These are phyloP conservation scores for Papilionanthe hybrid DNA, from an alignment of 116 monocot genomes.

Conservation along the genomic window DNA sequence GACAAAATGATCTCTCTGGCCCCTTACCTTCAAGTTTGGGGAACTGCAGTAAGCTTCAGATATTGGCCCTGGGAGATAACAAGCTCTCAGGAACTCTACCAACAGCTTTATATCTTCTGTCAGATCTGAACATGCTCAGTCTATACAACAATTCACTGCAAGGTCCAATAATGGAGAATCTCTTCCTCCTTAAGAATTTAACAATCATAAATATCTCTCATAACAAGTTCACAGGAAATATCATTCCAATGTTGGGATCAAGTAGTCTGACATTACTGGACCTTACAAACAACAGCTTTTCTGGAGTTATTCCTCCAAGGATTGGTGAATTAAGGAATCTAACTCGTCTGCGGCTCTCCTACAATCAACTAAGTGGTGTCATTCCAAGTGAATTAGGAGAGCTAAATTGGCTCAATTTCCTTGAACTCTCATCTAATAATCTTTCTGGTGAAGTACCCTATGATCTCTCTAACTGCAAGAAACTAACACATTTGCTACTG, in stretches of 20 bases:
- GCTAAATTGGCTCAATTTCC: constrained; percentile 44
- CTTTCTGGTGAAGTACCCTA: constrained; percentile 49
- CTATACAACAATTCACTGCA: constrained; percentile 90
- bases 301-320: constrained; percentile 47
- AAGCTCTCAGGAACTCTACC: constrained; percentile 60
- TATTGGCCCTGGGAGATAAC: constrained; percentile 78
- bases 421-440: constrained; percentile 70
- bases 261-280: constrained; percentile 41
- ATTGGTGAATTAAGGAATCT: constrained; percentile 38
- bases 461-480: constrained; percentile 53
- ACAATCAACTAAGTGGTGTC: constrained; percentile 49
- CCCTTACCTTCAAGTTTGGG: constrained; percentile 71
- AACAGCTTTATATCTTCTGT: constrained; percentile 40
- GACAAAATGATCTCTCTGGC: constrained; percentile 85
- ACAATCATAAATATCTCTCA: constrained; percentile 72
- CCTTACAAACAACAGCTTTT: constrained; percentile 85
- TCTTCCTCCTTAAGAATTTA: constrained; percentile 50
- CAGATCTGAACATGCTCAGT: constrained; percentile 51
- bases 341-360: constrained; percentile 57
- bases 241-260: constrained; percentile 58
- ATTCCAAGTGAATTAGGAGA: constrained; percentile 50
- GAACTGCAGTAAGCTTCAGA: constrained; percentile 54
- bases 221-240: constrained; percentile 72
- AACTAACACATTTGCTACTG: constrained; percentile 59
- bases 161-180: constrained; percentile 57